Evolutionary conservation across 2,329 filamentous ascomycete genomes (phyloP), one percentile per base, ranked within the genome.

Genomic region (Microsporum canis): DNA sequence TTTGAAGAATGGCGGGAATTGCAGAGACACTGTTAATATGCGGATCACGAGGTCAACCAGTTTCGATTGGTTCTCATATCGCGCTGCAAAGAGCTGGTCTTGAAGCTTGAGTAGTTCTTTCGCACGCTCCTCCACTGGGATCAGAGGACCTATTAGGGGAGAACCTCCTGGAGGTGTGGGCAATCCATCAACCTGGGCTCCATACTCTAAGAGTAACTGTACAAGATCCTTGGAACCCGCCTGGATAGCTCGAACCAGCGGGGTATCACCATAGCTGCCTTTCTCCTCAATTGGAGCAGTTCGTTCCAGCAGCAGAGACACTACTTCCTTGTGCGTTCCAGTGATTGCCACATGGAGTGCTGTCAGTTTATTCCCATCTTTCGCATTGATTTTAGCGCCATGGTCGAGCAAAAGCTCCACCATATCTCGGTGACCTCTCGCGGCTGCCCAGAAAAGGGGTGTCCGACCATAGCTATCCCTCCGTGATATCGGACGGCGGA

Each of bases 391-490:
- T 33, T 60, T 27, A 17, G 43, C 58, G 3, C 41, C 41, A 6
- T 27, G 5, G 3, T 60, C 14, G 4, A 33, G 5, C n/a, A 49
- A 31, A 3, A 55, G 33, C 27, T 55, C 17, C 5, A 55, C 49
- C 3, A 55, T 55, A 33, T 33, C 27, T 10, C 12, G 29, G 49
- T 55, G 49, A 2, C 49, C 49, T 1, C 17, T 33, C 10, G 2
- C 12, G 5, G 49, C 7, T 5, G 49, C 49, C 3, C 3, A 5
- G 14, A 3, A 17, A 23, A 45, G 41, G 3, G 61, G 63, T 6
- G 64, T 65, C 33, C 53, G 59, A 3, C 65, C 65, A 33, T 61
- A 65, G 43, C 31, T 61, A 61, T 63, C 57, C 60, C 65, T 64
- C 60, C 45, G 63, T 36, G 63, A 67, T 58, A 62, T 63, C 60